Base-by-base conservation (phyloP, 1,284 basidiomycete species). In the Fomitopsis schrenkii region DNA sequence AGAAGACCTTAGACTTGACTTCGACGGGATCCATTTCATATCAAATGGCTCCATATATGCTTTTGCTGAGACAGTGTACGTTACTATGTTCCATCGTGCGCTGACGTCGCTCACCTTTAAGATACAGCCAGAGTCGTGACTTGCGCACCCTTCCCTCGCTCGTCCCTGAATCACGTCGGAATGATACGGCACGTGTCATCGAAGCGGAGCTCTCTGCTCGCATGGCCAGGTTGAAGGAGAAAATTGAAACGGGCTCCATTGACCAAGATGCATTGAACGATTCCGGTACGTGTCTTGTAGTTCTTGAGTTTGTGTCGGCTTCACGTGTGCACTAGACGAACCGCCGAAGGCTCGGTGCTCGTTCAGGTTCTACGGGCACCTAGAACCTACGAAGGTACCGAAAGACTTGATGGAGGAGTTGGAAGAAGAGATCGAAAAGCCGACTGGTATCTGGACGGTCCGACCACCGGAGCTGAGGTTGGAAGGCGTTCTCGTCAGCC, bases 11-110 rank as follows among this genome's bases (percentile, higher is more conserved):
- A 78, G 82, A 38, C 74, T 92, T 2, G 87, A 91, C 62, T 85
- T 93, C 64, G 86, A 90, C 69, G 94, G 91, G 3, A 79, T 95
- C 14, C 93, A 95, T 74, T 86, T 92, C 69, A 66, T 90, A 9
- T 76, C 83, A 9, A 91, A 92, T 65, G 94, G 94, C 1, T 85
- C 90, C 1, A 85, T 95, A 45, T 90, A 88, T 68, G 90, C 91
- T 0, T 82, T 90, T 62, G 91, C 85, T 6, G 80, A 87, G 67
- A 85, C 89, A 5, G 74, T 76, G 90, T 92, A 64, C 62, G 81
- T 68, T 8, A 28, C 40, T 36, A 52, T 7, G 44, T 44, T n/a
- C 54, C 28, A 28, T 40, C 50, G n/a, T 38, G 36, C 53, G 55
- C 26, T 30, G 26, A 59, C 55, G 28, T n/a, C 28, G 54, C 17